Base-by-base conservation (phyloP, 2,329 filamentous ascomycete species). In the Ceratocystis destructans region DNA sequence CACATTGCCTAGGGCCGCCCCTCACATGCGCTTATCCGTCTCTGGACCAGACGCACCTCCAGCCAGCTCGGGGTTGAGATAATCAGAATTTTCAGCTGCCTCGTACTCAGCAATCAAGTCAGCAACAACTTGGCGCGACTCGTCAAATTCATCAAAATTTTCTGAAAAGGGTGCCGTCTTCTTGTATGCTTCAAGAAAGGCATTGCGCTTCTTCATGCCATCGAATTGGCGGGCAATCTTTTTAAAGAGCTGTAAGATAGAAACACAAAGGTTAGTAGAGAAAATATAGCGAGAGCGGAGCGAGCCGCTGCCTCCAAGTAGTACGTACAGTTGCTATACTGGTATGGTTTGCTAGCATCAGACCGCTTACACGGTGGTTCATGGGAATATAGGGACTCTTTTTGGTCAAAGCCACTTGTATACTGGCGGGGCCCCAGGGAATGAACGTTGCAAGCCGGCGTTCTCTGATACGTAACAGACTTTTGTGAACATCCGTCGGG, bases 331-430 rank as follows among this genome's bases (percentile, higher is more conserved):
- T 96, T 61, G 93, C 90, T 71, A 99, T 96, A 70, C 92, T 96
- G 0, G 94, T 99, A 75, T 99, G 94, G 74, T 99, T 99, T 12
- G 94, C 94, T 68, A 99, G 80, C 94, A 99, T 99, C 67, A 99
- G 82, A 1, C 94, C 94, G 70, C 90, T 96, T 65, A 99, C 94
- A 62, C 94, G 87, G 74, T 96, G 91, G 70, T 89, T 90, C 79
- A 95, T 95, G 66, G 90, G 88, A 53, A 96, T 88, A 73, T 99
- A 97, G 1, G 95, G 95, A 53, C 92, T 96, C 73, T 95, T 90
- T 79, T 96, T 96, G 1, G 94, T 96, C 69, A 99, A 78, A 2
- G 94, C 95, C 12, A 99, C 94, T 76, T 99, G 94, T 70, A 99
- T 99, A 73, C 90, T 96, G 33, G 94, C 94, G 0, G 94, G 94